phyloP scores from a whole-genome alignment of 495 filamentous ascomycete genomes.

The Xylaria castorea region DNA sequence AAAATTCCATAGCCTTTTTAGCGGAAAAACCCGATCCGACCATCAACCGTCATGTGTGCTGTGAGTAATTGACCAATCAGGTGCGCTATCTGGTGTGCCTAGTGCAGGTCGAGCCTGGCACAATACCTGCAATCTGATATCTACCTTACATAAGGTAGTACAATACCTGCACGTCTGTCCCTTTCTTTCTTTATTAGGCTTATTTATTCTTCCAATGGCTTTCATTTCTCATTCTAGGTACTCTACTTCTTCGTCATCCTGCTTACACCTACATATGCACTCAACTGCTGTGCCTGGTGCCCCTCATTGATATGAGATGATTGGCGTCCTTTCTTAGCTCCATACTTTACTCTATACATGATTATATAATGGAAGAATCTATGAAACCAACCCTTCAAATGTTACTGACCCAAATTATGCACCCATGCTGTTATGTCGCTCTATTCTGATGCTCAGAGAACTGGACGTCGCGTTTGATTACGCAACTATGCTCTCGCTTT shows the following conservation, averaged over 20 bases:
- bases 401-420: slow-evolving; percentile 19
- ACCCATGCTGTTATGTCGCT: slow-evolving; percentile 7
- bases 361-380: slow-evolving; percentile 7
- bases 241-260: not conserved
- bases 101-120: not conserved
- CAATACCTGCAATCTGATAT: not conserved
- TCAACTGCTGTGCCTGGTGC: not conserved
- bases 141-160: not conserved
- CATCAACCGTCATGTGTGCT: slow-evolving; percentile 21
- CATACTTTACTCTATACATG: slow-evolving; percentile 21
- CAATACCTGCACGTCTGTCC: not conserved
- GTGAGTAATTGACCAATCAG: slow-evolving; percentile 39
- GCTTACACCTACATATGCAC: not conserved
- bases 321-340: not conserved
- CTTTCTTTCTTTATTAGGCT: not conserved
- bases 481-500: not conserved
- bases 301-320: not conserved
- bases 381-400: slow-evolving; percentile 4
- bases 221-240: not conserved
- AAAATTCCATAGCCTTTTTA: slow-evolving; percentile 20
- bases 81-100: not conserved
- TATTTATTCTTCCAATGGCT: not conserved
- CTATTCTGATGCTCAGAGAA: slow-evolving; percentile 12
- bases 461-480: not conserved
- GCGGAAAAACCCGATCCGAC: slow-evolving; percentile 48